Evolutionary conservation across 2,329 filamentous ascomycete species (phyloP), one percentile per base, ranked within the genome.

Genomic region (Aspergillus novoparasiticus): DNA sequence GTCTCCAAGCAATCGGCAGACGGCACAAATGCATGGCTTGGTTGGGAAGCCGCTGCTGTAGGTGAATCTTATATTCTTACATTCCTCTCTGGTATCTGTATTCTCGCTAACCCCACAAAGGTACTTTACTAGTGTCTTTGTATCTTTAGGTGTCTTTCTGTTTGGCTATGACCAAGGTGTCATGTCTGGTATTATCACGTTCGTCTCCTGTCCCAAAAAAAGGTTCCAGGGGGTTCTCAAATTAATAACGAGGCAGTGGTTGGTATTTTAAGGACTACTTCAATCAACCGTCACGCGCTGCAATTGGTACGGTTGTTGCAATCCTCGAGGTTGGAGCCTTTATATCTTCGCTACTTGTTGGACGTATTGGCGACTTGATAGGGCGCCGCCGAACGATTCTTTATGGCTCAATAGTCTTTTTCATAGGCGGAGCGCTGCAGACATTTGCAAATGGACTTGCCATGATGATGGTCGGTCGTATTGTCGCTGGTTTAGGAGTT

Each of bases 291-390:
- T 90, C 92, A 28, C 87, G 87, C 71, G 92, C 93, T 54, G 88
- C 97, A 76, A 89, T 99, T 63, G 95, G 94, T 64, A 98, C 94
- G 32, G 98, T 98, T 90, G 95, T 99, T 62, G 94, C 95, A 69
- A 98, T 99, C 72, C 86, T 99, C 63, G 94, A 97, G 80, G 84
- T 98, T 59, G 95, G 95, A 64, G 95, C 95, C 43, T 91, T 99
- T 66, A 90, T 96, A 72, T 91, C 94, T 23, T 98, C 94, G 1
- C 81, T 99, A 12, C 78, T 90, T 34, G 93, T 98, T 41, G 95
- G 95, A 57, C 89, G 90, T 66, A 87, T 98, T 62, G 95, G 95
- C 69, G 95, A 99, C 76, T 86, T 97, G 61, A 92, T 98, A 66
- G 95, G 95, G 60, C 89, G 95, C 65, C 87, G 93, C 66, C 91